A percentile compares a stretch with the other conserved stretches of the same genome.
Conservation (phyloP, 306 rosid species). For the Hippophae gyantsensis region DNA sequence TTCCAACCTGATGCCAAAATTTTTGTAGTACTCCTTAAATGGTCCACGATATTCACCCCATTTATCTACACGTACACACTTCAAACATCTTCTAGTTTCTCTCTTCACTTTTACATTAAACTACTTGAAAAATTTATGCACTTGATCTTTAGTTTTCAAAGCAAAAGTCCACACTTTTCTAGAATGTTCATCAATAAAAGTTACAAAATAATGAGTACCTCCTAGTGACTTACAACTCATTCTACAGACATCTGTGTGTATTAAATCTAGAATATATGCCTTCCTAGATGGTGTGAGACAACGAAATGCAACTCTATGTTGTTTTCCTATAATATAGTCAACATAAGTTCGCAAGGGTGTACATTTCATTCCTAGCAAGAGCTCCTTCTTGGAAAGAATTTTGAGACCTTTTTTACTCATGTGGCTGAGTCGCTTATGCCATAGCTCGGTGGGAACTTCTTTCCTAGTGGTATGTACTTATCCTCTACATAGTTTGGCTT, state of each 20-base stretch:
- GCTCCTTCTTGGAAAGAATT: too few relatives aligned
- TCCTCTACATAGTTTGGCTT: background rate
- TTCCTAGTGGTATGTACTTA: background rate
- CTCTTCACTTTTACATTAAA: constrained; percentile 6
- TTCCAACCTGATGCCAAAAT: too few relatives aligned
- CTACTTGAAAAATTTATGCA: background rate
- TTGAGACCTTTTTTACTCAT: background rate
- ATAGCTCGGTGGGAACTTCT: background rate
- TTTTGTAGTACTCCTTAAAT: too few relatives aligned
- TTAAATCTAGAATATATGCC: background rate
- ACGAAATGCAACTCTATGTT: background rate
- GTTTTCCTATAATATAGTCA: too few relatives aligned
- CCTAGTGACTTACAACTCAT: background rate
- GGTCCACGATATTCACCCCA: background rate
- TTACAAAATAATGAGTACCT: constrained; percentile 2
- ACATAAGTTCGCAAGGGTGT: too few relatives aligned
- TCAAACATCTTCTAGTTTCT: background rate
- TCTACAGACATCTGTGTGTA: background rate
- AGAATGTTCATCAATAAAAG: constrained; percentile 10
- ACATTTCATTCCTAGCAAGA: too few relatives aligned
- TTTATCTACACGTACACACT: background rate
- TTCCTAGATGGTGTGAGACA: too few relatives aligned
- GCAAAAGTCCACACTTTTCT: background rate
- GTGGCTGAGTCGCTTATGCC: background rate
- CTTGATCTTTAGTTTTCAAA: constrained; percentile 5